Evolutionary conservation across 1,139 yeast genomes (phyloP).

Genomic region (Debaryomycetaceae sp.): DNA sequence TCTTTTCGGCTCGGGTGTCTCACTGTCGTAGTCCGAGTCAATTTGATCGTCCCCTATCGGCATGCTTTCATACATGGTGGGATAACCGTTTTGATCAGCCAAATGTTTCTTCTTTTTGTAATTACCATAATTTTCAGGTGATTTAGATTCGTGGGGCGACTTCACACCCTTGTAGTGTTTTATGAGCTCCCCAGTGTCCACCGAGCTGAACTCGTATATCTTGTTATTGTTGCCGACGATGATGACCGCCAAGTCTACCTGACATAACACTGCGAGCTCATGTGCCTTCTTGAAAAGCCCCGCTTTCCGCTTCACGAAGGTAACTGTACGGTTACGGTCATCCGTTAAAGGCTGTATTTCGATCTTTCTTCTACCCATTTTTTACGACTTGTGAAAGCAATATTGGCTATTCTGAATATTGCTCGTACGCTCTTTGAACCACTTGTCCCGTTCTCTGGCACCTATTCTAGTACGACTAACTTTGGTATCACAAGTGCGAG

Average conservation of each 20-base stretch:
- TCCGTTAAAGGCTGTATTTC: constrained; percentile 89
- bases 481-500: no score
- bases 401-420: neutral
- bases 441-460: neutral
- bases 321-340: constrained; percentile 83
- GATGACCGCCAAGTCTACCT: constrained; percentile 87
- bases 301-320: constrained; percentile 91
- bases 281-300: constrained; percentile 96
- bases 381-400: neutral
- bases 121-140: constrained; percentile 57
- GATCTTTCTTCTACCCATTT: constrained; percentile 95
- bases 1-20: constrained; percentile 26
- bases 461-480: neutral
- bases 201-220: constrained; percentile 78
- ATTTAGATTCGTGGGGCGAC: constrained; percentile 52
- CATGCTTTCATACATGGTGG: constrained; percentile 15
- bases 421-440: neutral
- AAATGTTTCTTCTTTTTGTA: constrained; percentile 33
- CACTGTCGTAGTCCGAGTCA: constrained; percentile 29
- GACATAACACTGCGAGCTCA: constrained; percentile 87
- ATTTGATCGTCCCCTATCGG: constrained; percentile 19
- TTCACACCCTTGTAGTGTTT: constrained; percentile 43
- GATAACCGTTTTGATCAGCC: constrained; percentile 9
- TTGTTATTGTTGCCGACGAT: constrained; percentile 83
- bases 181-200: constrained; percentile 60